Conservation (phyloP, 495 filamentous ascomycete genomes). For the Massariosphaeria phaeospora region DNA sequence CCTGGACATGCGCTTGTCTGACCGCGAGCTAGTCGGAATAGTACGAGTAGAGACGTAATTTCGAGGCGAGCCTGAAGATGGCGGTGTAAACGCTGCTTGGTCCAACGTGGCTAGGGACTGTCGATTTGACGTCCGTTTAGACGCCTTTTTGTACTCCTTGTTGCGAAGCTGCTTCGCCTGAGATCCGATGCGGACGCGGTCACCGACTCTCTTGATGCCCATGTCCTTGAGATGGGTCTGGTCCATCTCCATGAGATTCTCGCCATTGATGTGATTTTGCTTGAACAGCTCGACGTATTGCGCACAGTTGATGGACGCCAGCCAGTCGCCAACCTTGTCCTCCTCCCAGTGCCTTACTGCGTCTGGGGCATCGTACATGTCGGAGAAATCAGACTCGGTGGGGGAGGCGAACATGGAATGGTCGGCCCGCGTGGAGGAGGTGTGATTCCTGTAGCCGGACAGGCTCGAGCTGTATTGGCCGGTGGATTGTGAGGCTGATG, state of each 20-base stretch:
- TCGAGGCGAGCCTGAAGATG: conserved; percentile 63
- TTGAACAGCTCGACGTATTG: conserved; percentile 91
- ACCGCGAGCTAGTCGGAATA: conserved; percentile 46
- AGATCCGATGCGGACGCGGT: conserved; percentile 90
- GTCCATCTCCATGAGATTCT: conserved; percentile 94
- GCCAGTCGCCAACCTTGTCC: conserved; percentile 81
- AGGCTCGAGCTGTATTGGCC: conserved; percentile 48
- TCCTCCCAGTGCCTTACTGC: conserved; percentile 79
- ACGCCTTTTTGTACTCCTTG: conserved; percentile 75
- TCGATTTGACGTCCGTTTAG: conserved; percentile 69
- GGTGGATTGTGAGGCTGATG: conserved; percentile 52
- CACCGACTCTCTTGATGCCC: conserved; percentile 96
- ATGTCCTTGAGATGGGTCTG: conserved; percentile 95
- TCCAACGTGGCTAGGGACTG: conserved; percentile 70
- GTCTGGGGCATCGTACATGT: conserved; percentile 56
- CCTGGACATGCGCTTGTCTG: conserved; percentile 71
- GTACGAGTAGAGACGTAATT: conserved; percentile 49
- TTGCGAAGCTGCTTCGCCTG: conserved; percentile 84
- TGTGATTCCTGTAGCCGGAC: conserved; percentile 53
- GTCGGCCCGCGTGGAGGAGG: conserved; percentile 49
- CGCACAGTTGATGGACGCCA: conserved; percentile 80
- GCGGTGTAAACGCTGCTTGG: conserved; percentile 53
- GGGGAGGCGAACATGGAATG: conserved; percentile 74
- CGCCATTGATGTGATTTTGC: conserved; percentile 92
- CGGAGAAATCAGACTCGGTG: conserved; percentile 94